Conservation (phyloP, 179 eudicot genomes). For the Spergularia azorica region DNA sequence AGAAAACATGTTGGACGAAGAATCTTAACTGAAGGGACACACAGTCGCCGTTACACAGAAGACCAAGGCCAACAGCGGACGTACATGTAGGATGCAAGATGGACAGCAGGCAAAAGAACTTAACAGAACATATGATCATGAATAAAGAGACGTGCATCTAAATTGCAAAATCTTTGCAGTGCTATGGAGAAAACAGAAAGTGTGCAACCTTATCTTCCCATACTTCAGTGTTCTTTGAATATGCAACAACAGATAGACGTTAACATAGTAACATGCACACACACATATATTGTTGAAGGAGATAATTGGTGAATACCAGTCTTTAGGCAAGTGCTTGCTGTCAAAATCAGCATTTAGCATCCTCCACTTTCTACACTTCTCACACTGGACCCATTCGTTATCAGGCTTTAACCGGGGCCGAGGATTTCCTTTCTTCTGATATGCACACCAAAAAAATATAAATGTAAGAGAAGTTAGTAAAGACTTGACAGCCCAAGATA, state of each 20-base stretch:
- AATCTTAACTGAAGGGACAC: too few species aligned
- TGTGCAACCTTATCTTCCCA: neutral
- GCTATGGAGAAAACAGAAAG: neutral
- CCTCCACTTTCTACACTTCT: constrained; percentile 88
- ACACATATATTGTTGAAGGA: neutral
- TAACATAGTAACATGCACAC: too few species aligned
- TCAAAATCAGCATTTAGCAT: constrained; percentile 47
- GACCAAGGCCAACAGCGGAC: neutral
- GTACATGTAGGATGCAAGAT: neutral
- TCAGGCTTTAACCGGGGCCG: constrained; percentile 54
- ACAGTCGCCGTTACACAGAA: neutral
- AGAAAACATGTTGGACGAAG: too few species aligned
- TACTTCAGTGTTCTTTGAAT: too few species aligned
- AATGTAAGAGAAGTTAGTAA: neutral
- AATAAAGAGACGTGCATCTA: neutral
- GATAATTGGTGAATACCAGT: constrained; percentile 46
- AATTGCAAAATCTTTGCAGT: neutral
- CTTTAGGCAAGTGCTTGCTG: constrained; percentile 47
- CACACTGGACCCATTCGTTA: constrained; percentile 84
- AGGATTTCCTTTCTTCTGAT: constrained; percentile 42
- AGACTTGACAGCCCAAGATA: neutral
- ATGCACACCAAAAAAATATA: constrained; percentile 17
- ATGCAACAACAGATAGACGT: too few species aligned
- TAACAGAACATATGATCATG: neutral
- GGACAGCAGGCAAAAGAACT: neutral